Base-by-base conservation (phyloP, 495 filamentous ascomycete genomes). In the Aspergillus panamensis region DNA sequence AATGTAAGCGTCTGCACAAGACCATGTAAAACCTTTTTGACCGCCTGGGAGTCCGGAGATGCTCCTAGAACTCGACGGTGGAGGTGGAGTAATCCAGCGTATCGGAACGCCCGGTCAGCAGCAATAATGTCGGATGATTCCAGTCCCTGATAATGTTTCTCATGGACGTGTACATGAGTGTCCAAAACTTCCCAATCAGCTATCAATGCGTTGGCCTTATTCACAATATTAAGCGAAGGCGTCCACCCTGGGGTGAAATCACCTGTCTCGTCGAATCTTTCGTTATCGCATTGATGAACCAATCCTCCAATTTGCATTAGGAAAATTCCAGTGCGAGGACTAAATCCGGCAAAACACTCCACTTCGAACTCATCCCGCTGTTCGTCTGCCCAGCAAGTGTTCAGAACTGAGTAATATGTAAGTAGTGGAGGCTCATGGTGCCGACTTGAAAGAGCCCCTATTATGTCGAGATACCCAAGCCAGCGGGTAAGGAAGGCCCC, bases 381-480 rank as follows among this genome's bases (percentile, higher is more conserved):
- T 20, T 69, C 72, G 3, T 64, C 59, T 7, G 68, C 62, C 17
- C 62, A 69, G 39, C 74, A 77, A 19, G 71, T 71, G 10, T 66
- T 71, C n/a, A 85, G 70, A 37, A 86, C 76, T 29, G 78, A 77
- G 74, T 80, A 80, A 63, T 87, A 85, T 47, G 74, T 60, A 62
- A 73, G 65, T 21, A 87, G 71, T 12, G 84, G 83, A 7, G 71
- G 73, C 14, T 81, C 80, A 35, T 78, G 84, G 61, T 83, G 80
- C 53, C 85, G 81, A 45, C 91, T 90, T 51, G 85, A 90, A 5
- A 96, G 77, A 53, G 81, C 81, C 25, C 90, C 91, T 42, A 95
- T 76, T 6, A 93, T 84, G 65, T 96, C 91, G 21, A 95, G 79
- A 69, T 95, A 96, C 8, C 87, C 86, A 60, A 93, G 87, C 91